Base-by-base conservation (phyloP, 176 grass and related monocot species). In the Puccinellia tenuiflora region DNA sequence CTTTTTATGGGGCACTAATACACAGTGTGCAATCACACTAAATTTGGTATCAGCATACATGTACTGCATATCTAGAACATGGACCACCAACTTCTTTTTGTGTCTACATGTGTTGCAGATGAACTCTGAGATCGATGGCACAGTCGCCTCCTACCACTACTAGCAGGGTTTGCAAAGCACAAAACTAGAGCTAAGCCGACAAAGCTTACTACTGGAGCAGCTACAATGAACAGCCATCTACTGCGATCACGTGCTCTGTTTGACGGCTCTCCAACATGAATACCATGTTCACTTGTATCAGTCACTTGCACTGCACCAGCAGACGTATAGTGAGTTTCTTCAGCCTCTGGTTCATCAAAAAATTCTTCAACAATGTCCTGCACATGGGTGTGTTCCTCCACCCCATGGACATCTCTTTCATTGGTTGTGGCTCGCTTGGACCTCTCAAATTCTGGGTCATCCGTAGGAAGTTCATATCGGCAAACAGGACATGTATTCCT, bases 401-500 rank as follows among this genome's bases (percentile, higher is more conserved):
- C 21, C 22, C 17, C 53, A 71, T 80, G 77, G 43, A 56, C 77
- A 21, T 53, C 65, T 71, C 73, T 82, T 66, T 56, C 83, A 72
- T 80, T 79, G 66, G 77, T 50, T 73, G 81, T 50, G 38, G 42
- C 77, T 75, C 40, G 86, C 70, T 88, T 94, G 21, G 81, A 79
- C 88, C 77, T 90, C 81, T 94, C 90, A 73, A 89, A 92, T 81
- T 95, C 92, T 16, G 48, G 39, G 48, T 95, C 88, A 86, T 98
- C 88, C 10, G 88, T 90, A 62, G 91, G 96, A 76, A 98, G 85
- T 42, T 98, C 96, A 40, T 87, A 95, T 22, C 92, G 79, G 65
- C 96, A 98, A 81, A 98, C 91, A 20, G 92, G 96, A 71, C 96
- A 98, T 48, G 96, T 91, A 75, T 98, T 98, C 67, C 89, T 98